Base-by-base conservation (phyloP, 164 flowering plant genomes). In the Akebia trifoliata region DNA sequence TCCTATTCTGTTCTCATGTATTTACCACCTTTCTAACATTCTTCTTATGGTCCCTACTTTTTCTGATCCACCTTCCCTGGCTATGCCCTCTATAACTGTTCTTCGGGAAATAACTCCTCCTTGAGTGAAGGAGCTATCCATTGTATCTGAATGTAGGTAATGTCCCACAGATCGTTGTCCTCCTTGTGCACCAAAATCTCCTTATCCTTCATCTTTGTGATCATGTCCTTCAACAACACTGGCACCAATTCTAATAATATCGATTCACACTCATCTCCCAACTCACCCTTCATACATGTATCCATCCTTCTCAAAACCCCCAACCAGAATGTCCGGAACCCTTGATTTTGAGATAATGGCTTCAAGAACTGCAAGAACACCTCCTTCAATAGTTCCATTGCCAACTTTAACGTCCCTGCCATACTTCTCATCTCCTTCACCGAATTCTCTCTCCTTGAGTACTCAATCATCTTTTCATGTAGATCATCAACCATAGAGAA, bases 401-500 rank as follows among this genome's bases (percentile, higher is more conserved):
- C 78, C 9, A 83, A 43, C 70, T 68, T 81, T 39, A 93, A 9
- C 4, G 92, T 90, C 43, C 81, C 85, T 61, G 81, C 95, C 94
- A 87, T 85, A 54, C 94, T 84, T 51, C 78, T 72, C 74, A 78
- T 72, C 69, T 87, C 95, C 72, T 69, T 75, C 70, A 81, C 84
- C 8, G 88, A 64, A 35, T 80, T 84, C 17, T 78, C 90, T 37
- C 96, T 74, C 53, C 82, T 76, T 2, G 96, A 86, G 55, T 89
- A 89, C 62, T 86, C 93, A 21, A 86, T 28, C 81, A 83, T 77
- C 75, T 87, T 94, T 43, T 90, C 97, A 35, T 90, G 93, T 31
- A 90, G 55, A 68, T 94, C 97, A 54, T 90, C 99, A 3, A 90
- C 87, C 96, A 85, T 87, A 0, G 97, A 86, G 40, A 90, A 90